Evolutionary conservation across 257 asterid genomes (phyloP).

Genomic region (Echites panduratus): DNA sequence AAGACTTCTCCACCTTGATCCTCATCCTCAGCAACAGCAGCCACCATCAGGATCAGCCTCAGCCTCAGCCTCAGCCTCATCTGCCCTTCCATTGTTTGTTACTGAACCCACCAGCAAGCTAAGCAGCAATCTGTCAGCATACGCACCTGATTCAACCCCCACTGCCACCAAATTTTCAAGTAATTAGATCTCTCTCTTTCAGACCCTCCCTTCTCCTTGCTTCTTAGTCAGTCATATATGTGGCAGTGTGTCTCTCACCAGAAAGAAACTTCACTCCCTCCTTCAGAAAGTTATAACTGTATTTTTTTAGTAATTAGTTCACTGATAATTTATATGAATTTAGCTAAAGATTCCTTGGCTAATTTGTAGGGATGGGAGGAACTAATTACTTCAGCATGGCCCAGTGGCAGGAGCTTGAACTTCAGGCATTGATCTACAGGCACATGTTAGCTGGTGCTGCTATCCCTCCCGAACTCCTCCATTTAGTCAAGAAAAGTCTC

Average conservation of each 20-base stretch:
- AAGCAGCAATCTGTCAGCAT: conserved; percentile 49
- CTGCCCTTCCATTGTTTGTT: conserved; percentile 64
- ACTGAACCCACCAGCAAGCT: conserved; percentile 47
- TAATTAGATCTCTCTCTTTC: conserved; percentile 20
- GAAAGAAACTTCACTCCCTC: conserved; percentile 5
- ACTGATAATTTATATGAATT: neutral
- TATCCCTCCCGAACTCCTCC: conserved; percentile 68
- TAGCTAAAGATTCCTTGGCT: too few relatives aligned
- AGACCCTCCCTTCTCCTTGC: conserved; percentile 4
- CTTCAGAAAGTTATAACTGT: neutral
- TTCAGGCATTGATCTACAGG: conserved; percentile 77
- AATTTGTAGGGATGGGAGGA: conserved; percentile 50
- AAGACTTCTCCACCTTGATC: conserved; percentile 34
- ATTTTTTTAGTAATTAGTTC: neutral
- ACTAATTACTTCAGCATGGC: conserved; percentile 53
- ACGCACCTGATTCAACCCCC: conserved; percentile 36
- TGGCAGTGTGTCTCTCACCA: conserved; percentile 11
- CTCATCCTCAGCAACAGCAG: conserved; percentile 17
- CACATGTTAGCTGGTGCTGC: conserved; percentile 75
- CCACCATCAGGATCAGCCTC: neutral
- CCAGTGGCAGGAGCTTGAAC: conserved; percentile 94
- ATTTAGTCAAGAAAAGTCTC: conserved; percentile 72
- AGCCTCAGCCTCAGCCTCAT: neutral
- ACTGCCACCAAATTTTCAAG: conserved; percentile 46
- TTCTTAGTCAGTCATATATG: neutral